A percentile compares a stretch with the other conserved stretches of the same genome.
phyloP scores from a whole-genome alignment of 2,329 filamentous ascomycete genomes.

The Myotisia sp. region DNA sequence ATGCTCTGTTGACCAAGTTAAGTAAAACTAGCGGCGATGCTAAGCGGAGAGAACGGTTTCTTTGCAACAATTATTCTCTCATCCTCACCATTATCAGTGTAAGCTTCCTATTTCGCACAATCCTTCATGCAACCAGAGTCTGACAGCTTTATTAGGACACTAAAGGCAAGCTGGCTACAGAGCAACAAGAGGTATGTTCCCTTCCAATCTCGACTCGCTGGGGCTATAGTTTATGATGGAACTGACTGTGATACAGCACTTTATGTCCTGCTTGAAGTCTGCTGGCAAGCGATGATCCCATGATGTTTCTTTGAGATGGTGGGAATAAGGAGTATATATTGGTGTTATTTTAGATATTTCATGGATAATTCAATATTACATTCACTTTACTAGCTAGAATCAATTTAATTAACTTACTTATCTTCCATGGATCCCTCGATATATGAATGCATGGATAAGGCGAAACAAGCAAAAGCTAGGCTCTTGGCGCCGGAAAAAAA shows the following conservation, averaged over 20 bases:
- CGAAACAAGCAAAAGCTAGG: too few species aligned
- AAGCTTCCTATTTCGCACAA: conserved; percentile 13
- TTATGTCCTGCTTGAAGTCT: conserved; percentile 23
- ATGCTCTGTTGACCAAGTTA: conserved; percentile 65
- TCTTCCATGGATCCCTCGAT: too few species aligned
- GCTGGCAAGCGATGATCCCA: neutral
- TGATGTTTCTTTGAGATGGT: too few species aligned
- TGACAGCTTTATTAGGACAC: conserved; percentile 24
- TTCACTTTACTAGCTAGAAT: too few species aligned
- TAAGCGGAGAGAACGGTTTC: conserved; percentile 69
- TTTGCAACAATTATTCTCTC: conserved; percentile 93
- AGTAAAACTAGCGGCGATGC: conserved; percentile 62
- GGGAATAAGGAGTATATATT: too few species aligned
- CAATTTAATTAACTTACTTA: too few species aligned
- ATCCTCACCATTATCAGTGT: conserved; percentile 81
- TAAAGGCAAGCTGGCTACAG: conserved; percentile 40
- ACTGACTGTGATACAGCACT: conserved; percentile 21
- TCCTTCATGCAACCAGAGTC: neutral
- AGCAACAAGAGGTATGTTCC: conserved; percentile 46
- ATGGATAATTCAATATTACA: too few species aligned
- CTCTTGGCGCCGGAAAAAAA: too few species aligned
- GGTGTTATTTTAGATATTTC: too few species aligned
- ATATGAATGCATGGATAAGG: neutral
- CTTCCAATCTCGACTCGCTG: neutral
- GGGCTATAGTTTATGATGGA: neutral